Evolutionary conservation across 768 basidiomycete genomes (phyloP), one percentile per base, ranked within the genome.

Genomic region (Mrakia hoshinonis): DNA sequence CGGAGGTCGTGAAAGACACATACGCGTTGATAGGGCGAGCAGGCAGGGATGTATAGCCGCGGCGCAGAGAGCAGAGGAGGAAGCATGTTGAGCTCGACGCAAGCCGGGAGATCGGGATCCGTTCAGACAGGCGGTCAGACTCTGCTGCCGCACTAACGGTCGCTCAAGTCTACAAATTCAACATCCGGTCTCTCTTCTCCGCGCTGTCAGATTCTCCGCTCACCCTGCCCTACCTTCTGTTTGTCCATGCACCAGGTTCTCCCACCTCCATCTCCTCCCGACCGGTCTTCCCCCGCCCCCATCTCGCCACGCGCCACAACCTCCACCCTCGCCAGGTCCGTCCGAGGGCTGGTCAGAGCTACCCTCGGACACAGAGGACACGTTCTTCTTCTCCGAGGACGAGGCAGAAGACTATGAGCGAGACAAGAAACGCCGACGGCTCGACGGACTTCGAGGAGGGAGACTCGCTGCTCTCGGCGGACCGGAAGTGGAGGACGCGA

Each of bases 321-420:
- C 71, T 0, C 79, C 77, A 29, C 85, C 87, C 0, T 84, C 85
- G 2, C 80, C 83, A 9, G 72, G 64, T 12, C 74, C 74, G 0
- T 75, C 75, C 31, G 73, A 75, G 3, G 89, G 89, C 10, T 93
- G 91, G 91, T 88, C 87, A 0, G 88, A 91, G 77, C 83, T 93
- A 2, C 87, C 91, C 5, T 92, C 91, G 0, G 91, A 93, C 76
- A 77, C 85, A 5, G 92, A 93, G 80, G 91, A 94, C 74, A 88
- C 85, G 0, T 94, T 92, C 79, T 90, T 89, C 80, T 84, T 93
- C 73, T 82, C 85, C 0, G 84, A 84, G 0, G 82, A 83, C 7
- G 91, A 92, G 74, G 80, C 83, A 2, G 86, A 86, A 18, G 88
- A 88, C 72, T 87, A 86, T 73, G 83, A 82, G 47, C 83, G 85